Evolutionary conservation across 805 yeast species (phyloP).

Genomic region (Brettanomyces sp.): DNA sequence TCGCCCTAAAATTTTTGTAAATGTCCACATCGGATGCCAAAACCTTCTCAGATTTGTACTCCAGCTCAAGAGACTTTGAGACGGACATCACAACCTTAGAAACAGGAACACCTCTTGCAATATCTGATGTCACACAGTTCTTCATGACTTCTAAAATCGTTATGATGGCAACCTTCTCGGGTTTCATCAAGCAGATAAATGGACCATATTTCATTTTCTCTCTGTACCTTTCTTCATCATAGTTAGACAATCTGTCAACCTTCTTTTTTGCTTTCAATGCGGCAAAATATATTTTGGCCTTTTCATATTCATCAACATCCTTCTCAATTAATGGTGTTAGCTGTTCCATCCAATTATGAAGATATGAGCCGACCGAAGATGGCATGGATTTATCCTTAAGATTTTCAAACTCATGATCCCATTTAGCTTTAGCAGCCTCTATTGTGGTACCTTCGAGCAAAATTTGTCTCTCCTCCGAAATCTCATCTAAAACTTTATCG

Average conservation of each 20-base stretch:
- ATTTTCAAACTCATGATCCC: constrained; percentile 73
- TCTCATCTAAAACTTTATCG: constrained; percentile 55
- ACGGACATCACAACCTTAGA: constrained; percentile 74
- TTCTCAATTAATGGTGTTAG: constrained; percentile 62
- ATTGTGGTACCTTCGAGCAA: constrained; percentile 69
- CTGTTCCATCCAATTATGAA: constrained; percentile 79
- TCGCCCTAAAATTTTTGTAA: constrained; percentile 41
- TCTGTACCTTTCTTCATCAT: constrained; percentile 14
- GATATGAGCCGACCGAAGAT: constrained; percentile 56
- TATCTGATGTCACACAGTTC: constrained; percentile 65
- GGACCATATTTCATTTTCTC: constrained; percentile 63
- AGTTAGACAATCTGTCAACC: constrained; percentile 2
- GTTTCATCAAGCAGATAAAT: constrained; percentile 57
- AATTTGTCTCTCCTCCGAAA: constrained; percentile 70
- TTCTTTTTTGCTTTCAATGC: constrained; percentile 2
- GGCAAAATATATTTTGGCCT: constrained; percentile 25
- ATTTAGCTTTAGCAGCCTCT: constrained; percentile 78
- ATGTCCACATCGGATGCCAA: constrained; percentile 47
- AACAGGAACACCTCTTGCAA: constrained; percentile 72
- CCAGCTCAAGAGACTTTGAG: constrained; percentile 78
- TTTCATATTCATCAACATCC: constrained; percentile 51
- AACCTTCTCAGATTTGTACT: constrained; percentile 64
- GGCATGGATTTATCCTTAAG: constrained; percentile 33
- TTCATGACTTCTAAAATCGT: constrained; percentile 77
- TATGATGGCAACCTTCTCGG: constrained; percentile 76